A percentile compares a stretch with the other conserved stretches of the same genome.
These are phyloP conservation scores for Podospora tetraspora DNA, from an alignment of 495 filamentous ascomycete species.

Conservation along the genomic window DNA sequence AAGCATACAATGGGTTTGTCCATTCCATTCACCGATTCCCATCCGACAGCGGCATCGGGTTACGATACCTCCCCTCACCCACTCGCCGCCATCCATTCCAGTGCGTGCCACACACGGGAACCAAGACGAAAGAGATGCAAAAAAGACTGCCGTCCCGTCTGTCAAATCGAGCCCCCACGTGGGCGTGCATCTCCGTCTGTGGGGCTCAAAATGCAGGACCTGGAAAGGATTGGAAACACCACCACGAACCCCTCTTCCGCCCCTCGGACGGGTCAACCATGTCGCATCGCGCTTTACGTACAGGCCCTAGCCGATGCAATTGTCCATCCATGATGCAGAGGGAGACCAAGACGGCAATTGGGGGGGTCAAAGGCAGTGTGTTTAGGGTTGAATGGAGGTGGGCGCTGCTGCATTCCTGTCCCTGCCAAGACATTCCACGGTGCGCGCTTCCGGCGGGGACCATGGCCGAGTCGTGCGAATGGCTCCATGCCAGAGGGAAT, in stretches of 20 bases:
- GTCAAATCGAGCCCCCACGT: constrained; percentile 22
- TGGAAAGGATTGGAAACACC: background rate
- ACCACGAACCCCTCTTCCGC: background rate
- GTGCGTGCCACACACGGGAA: background rate
- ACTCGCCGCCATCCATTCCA: background rate
- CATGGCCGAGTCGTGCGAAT: background rate
- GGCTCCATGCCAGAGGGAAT: background rate
- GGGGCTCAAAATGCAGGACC: constrained; percentile 15
- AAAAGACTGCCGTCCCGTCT: background rate
- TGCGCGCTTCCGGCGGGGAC: background rate
- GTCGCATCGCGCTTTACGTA: background rate
- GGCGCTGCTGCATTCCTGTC: background rate
- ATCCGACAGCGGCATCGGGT: background rate
- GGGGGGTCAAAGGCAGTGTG: background rate
- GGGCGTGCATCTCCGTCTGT: constrained; percentile 10
- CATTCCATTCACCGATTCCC: background rate
- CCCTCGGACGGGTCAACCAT: background rate
- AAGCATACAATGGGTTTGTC: background rate
- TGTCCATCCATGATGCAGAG: background rate
- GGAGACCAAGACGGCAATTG: background rate
- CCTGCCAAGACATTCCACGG: constrained; percentile 25
- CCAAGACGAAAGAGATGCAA: background rate
- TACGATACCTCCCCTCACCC: background rate
- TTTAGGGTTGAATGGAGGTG: background rate
- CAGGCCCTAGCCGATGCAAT: background rate